Conservation (phyloP, 169 alveolate species). For the Plasmodium billcollinsi region DNA sequence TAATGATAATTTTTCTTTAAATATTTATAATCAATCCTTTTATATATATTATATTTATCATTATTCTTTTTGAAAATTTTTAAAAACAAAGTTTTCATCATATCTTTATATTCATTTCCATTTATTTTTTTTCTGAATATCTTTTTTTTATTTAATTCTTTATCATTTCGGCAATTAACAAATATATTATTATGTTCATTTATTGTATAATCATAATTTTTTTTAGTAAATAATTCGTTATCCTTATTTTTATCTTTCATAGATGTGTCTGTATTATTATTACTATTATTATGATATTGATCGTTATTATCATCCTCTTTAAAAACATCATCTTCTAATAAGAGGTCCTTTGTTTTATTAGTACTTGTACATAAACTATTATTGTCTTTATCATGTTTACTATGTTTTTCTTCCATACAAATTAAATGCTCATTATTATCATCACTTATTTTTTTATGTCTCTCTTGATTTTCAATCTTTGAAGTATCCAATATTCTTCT, state of each 20-base stretch:
- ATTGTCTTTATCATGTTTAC: too few relatives aligned
- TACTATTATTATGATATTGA: too few relatives aligned
- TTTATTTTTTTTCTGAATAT: constrained; percentile 6
- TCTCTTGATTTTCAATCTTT: neutral
- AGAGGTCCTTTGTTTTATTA: too few relatives aligned
- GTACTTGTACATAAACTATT: too few relatives aligned
- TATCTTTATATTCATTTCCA: constrained; percentile 43
- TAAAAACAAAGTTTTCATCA: constrained; percentile 67
- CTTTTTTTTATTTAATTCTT: neutral
- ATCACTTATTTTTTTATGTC: neutral
- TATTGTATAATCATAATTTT: neutral
- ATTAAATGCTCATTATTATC: neutral
- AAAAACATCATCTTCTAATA: too few relatives aligned
- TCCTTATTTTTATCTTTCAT: neutral
- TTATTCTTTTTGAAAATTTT: constrained; percentile 53
- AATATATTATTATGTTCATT: neutral
- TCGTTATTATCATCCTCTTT: too few relatives aligned
- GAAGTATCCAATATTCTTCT: too few relatives aligned
- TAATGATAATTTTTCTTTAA: constrained; percentile 57
- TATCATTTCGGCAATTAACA: neutral
- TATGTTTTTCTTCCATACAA: neutral
- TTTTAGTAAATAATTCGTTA: neutral
- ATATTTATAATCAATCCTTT: constrained; percentile 50
- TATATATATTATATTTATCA: constrained; percentile 67
- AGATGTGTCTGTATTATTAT: too few relatives aligned